Evolutionary conservation across 495 filamentous ascomycete genomes (phyloP), one percentile per base, ranked within the genome.

Genomic region (Sabuloglossum arenarium): DNA sequence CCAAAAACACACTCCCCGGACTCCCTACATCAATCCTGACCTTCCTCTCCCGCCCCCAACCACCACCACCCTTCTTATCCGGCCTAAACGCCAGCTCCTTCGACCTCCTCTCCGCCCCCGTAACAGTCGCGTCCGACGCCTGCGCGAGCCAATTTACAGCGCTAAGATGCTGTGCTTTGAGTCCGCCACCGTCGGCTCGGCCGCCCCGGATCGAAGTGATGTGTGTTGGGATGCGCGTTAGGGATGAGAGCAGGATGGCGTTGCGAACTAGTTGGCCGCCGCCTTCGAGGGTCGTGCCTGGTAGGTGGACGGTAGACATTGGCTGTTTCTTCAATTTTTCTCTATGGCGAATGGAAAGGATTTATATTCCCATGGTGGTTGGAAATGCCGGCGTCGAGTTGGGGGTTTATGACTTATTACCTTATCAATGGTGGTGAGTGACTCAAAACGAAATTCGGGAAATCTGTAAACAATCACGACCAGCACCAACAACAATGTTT

Each of bases 201-300:
- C 84, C 88, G 21, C 79, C 85, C 19, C 88, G 75, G 19, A 91
- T 79, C 60, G 85, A 62, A 29, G 75, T 68, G 47, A 94, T 79
- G 43, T 72, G 71, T 49, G 94, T 70, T 6, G 86, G 77, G 8
- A 69, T 73, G 5, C 72, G 67, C 8, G 80, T 82, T 6, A 93
- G 70, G 0, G 84, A 78, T 0, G 86, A 79, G 0, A 94, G 67
- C 10, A 75, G 76, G 30, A 85, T 66, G 1, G 85, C 84, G 45
- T 85, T 73, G 47, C 88, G 77, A 29, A 91, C 74, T 0, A 94
- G 70, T 65, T 94, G 87, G 9, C 87, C 88, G 30, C 87, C 88
- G 37, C 88, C 87, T 70, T 93, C 88, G 12, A 89, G 84, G 0
- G 77, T 84, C 46, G 75, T 67, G 32, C 85, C 85, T 59, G 87